Conservation (phyloP, 83 land plant species). For the Diphasiastrum complanatum region DNA sequence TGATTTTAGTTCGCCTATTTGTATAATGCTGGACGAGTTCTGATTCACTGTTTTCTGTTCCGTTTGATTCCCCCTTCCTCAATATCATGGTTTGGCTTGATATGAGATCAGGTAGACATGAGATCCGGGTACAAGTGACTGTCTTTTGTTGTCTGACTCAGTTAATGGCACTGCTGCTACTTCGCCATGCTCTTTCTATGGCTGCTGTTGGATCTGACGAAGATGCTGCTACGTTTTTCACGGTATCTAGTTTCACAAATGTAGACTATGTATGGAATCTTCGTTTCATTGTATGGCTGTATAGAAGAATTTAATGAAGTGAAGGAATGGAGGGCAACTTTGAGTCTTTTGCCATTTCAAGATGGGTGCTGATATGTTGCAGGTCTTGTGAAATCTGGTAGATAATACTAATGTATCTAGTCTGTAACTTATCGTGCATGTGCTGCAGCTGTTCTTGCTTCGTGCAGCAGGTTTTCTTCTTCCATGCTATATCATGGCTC, state of each 20-base stretch:
- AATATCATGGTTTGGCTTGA: background rate
- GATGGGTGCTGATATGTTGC: background rate
- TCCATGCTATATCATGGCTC: constrained; percentile 25
- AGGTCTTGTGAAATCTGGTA: background rate
- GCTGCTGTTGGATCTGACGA: constrained; percentile 10
- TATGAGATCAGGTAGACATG: background rate
- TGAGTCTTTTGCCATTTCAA: no score
- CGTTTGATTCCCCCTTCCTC: no score
- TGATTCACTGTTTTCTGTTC: no score
- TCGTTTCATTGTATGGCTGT: background rate
- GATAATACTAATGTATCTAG: background rate
- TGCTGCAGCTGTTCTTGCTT: constrained; percentile 17
- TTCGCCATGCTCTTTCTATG: constrained; percentile 20
- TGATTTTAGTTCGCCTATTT: background rate
- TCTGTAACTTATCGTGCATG: background rate
- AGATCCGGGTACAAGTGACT: background rate
- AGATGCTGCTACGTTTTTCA: constrained; percentile 15
- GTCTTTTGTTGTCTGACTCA: background rate
- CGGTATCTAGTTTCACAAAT: no score
- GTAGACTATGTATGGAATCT: no score
- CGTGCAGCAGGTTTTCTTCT: constrained; percentile 22
- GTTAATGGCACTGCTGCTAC: constrained; percentile 21
- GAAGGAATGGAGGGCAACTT: background rate
- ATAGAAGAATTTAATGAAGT: background rate
- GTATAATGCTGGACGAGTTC: no score